Conservation (phyloP, 768 basidiomycete genomes). For the Dioszegia crocea region DNA sequence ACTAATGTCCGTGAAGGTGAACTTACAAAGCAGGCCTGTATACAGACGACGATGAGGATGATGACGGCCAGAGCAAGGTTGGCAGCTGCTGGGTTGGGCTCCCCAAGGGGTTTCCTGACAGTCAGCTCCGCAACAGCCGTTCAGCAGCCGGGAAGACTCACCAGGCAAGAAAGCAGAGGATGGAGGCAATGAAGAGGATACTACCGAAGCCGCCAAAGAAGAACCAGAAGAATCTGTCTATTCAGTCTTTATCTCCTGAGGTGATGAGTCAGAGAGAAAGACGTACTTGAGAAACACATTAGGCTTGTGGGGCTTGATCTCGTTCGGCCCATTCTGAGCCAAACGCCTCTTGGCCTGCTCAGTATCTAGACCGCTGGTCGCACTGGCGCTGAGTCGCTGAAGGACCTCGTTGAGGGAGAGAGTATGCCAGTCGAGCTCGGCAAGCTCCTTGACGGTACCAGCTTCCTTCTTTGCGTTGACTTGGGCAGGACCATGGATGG, state of each 20-base stretch:
- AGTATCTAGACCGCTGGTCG: slow-evolving; percentile 55
- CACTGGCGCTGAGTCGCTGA: slow-evolving; percentile 54
- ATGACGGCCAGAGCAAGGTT: slow-evolving; percentile 64
- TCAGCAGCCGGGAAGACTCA: too few species aligned
- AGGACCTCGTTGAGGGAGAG: slow-evolving; percentile 53
- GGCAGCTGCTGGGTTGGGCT: slow-evolving; percentile 56
- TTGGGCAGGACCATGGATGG: slow-evolving; percentile 17
- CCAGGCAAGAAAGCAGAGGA: slow-evolving; percentile 60
- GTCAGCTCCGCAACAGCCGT: too few species aligned
- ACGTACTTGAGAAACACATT: slow-evolving; percentile 54
- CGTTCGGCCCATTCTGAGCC: slow-evolving; percentile 55
- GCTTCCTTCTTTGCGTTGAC: slow-evolving; percentile 18
- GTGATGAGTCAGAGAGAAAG: too few species aligned
- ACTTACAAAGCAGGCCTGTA: slow-evolving; percentile 40
- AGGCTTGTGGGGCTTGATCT: slow-evolving; percentile 55
- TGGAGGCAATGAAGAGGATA: slow-evolving; percentile 58
- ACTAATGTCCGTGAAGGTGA: too few species aligned
- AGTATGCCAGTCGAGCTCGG: slow-evolving; percentile 56
- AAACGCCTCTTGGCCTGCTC: slow-evolving; percentile 56
- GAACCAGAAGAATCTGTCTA: slow-evolving; percentile 53
- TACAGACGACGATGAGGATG: slow-evolving; percentile 53
- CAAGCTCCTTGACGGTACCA: slow-evolving; percentile 39
- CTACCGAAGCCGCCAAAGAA: slow-evolving; percentile 61
- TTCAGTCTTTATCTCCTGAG: background rate
- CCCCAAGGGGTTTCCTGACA: slow-evolving; percentile 60